Evolutionary conservation across 768 basidiomycete genomes (phyloP).

Genomic region (Pilatotrama ljubarskyi): DNA sequence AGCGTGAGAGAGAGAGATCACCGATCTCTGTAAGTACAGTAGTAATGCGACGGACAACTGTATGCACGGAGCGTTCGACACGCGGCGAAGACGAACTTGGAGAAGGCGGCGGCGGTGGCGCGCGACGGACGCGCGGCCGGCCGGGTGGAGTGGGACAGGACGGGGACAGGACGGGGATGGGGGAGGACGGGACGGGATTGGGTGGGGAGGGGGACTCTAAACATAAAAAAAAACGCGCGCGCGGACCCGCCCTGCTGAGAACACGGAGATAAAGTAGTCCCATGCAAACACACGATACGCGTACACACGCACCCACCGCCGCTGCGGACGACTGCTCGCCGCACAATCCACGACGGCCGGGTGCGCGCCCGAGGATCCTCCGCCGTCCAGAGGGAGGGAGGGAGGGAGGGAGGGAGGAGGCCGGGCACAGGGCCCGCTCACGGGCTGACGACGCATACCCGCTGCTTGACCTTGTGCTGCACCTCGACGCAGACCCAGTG

Average conservation of each 20-base stretch:
- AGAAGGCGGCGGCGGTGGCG: too few relatives aligned
- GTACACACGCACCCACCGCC: neutral
- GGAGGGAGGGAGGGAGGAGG: neutral
- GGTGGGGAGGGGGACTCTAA: too few relatives aligned
- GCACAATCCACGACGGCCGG: neutral
- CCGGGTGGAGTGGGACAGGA: too few relatives aligned
- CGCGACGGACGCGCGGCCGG: too few relatives aligned
- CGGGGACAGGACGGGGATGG: too few relatives aligned
- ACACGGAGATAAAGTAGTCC: neutral
- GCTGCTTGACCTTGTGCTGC: conserved; percentile 31
- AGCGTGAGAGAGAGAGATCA: conserved; percentile 8
- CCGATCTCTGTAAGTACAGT: neutral
- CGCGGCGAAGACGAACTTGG: neutral
- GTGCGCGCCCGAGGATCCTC: neutral
- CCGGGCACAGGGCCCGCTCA: neutral
- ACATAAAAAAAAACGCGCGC: too few relatives aligned
- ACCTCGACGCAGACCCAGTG: conserved; percentile 35
- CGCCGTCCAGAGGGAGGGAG: neutral
- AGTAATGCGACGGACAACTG: neutral
- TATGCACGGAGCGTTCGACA: neutral
- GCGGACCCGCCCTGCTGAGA: neutral
- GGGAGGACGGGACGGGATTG: too few relatives aligned
- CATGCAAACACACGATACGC: neutral
- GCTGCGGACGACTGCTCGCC: conserved; percentile 1
- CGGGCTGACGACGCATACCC: conserved; percentile 15